Evolutionary conservation across 2,329 filamentous ascomycete genomes (phyloP).

Genomic region (Trichophyton simii): DNA sequence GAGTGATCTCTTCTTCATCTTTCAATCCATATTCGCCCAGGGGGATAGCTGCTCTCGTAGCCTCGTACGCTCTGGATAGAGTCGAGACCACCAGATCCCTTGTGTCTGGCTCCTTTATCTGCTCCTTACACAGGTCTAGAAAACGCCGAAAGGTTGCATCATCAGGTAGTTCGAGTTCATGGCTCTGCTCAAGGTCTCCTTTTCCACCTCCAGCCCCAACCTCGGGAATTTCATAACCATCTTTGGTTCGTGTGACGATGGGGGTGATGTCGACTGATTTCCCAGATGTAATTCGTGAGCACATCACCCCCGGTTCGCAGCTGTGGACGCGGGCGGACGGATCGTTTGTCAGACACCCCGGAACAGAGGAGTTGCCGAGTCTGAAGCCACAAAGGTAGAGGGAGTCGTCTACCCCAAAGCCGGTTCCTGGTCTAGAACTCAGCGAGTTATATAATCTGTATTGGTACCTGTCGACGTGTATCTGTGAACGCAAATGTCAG

Average conservation of each 20-base stretch:
- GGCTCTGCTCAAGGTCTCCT: constrained; percentile 57
- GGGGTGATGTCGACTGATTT: constrained; percentile 64
- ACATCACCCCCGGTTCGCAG: constrained; percentile 57
- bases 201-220: constrained; percentile 66
- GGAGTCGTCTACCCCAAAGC: constrained; percentile 43
- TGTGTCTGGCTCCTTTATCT: constrained; percentile 21
- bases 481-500: constrained; percentile 29
- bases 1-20: constrained; percentile 26
- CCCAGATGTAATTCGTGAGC: constrained; percentile 30
- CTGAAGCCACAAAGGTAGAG: constrained; percentile 59
- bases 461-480: constrained; percentile 78
- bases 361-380: constrained; percentile 57
- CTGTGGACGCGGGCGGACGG: constrained; percentile 59
- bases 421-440: constrained; percentile 29
- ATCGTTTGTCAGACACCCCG: constrained; percentile 57
- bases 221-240: constrained; percentile 56
- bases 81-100: constrained; percentile 21
- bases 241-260: constrained; percentile 48
- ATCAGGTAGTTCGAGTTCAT: constrained; percentile 51
- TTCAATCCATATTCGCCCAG: constrained; percentile 29
- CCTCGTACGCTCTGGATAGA: constrained; percentile 23
- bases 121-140: constrained; percentile 38
- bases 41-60: constrained; percentile 24
- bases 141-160: constrained; percentile 40
- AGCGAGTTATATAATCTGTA: constrained; percentile 58